A percentile compares a stretch with the other conserved stretches of the same genome.
These are phyloP conservation scores for Penicillium psychrosexuale DNA, from an alignment of 2,329 filamentous ascomycete genomes.

Conservation along the genomic window DNA sequence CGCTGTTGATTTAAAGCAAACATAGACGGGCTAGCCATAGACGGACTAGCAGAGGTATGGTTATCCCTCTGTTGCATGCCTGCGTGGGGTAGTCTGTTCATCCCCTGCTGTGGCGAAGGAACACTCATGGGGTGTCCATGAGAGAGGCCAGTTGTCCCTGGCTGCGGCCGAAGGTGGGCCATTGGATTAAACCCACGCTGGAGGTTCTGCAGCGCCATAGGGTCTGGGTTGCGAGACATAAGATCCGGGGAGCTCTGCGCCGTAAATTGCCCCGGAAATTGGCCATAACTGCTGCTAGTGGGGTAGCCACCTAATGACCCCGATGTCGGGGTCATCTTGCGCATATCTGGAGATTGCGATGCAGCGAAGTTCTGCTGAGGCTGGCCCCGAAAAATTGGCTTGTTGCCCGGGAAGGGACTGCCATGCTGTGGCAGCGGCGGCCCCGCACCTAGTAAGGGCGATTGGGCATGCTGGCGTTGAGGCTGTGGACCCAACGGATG, in stretches of 20 bases:
- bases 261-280: slow-evolving; percentile 29
- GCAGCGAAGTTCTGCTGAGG: slow-evolving; percentile 26
- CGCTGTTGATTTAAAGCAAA: slow-evolving; percentile 22
- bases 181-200: slow-evolving; percentile 33
- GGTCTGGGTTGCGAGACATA: slow-evolving; percentile 28
- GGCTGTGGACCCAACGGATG: slow-evolving; percentile 20
- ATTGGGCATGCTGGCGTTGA: slow-evolving; percentile 31
- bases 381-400: slow-evolving; percentile 27
- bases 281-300: slow-evolving; percentile 26
- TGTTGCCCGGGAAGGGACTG: slow-evolving; percentile 27
- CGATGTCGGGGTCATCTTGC: slow-evolving; percentile 34
- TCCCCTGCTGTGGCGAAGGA: slow-evolving; percentile 32
- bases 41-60: slow-evolving; percentile 21
- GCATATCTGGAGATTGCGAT: slow-evolving; percentile 31
- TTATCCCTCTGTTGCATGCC: slow-evolving; percentile 21
- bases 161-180: slow-evolving; percentile 28
- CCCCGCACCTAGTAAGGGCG: slow-evolving; percentile 28
- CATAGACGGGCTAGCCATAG: slow-evolving; percentile 25
- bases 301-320: slow-evolving; percentile 31
- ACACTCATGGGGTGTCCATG: slow-evolving; percentile 30
- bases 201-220: slow-evolving; percentile 29
- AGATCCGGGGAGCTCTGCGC: slow-evolving; percentile 30
- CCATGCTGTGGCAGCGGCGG: slow-evolving; percentile 27
- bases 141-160: slow-evolving; percentile 26
- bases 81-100: slow-evolving; percentile 29